These are phyloP conservation scores for Bathelium albidoporum DNA, from an alignment of 495 filamentous ascomycete species.

Conservation along the genomic window DNA sequence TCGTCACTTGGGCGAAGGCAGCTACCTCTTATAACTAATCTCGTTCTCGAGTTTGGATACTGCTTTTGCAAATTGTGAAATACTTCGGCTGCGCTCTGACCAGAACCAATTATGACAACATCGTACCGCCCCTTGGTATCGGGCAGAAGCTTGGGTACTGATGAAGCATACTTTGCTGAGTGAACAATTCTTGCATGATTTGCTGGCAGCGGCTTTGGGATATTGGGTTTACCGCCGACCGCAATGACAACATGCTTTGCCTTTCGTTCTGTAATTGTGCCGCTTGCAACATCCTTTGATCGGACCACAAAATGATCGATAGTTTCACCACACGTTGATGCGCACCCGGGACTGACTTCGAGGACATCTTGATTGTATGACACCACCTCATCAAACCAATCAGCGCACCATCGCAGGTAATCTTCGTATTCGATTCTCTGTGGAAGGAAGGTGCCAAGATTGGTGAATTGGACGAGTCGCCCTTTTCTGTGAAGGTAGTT, in stretches of 20 bases:
- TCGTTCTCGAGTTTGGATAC: slow-evolving; percentile 71
- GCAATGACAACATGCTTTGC: slow-evolving; percentile 82
- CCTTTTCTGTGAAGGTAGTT: slow-evolving; percentile 78
- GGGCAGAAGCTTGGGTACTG: slow-evolving; percentile 47
- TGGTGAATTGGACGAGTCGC: slow-evolving; percentile 78
- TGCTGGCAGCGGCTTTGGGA: slow-evolving; percentile 56
- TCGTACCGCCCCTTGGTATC: slow-evolving; percentile 50
- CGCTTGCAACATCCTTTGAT: slow-evolving; percentile 43
- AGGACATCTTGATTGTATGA: slow-evolving; percentile 68
- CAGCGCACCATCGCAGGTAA: slow-evolving; percentile 87
- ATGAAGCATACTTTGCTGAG: slow-evolving; percentile 74
- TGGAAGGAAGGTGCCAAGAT: slow-evolving; percentile 80
- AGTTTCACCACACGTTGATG: slow-evolving; percentile 25
- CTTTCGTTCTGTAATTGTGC: slow-evolving; percentile 41
- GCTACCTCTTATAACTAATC: slow-evolving; percentile 63
- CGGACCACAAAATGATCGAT: slow-evolving; percentile 46
- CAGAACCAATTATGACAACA: slow-evolving; percentile 76
- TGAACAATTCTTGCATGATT: slow-evolving; percentile 64
- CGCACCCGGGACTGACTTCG: slow-evolving; percentile 40
- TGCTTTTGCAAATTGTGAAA: slow-evolving; percentile 77
- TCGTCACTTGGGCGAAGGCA: slow-evolving; percentile 87
- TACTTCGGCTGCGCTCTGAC: slow-evolving; percentile 91
- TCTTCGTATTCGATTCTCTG: slow-evolving; percentile 85
- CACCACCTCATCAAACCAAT: slow-evolving; percentile 68
- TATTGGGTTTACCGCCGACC: slow-evolving; percentile 66